Percentiles rank a stretch among this genome's conserved stretches.
These are phyloP conservation scores for Pseudogymnoascus sp. DNA, from an alignment of 2,329 filamentous ascomycete genomes.

Conservation along the genomic window DNA sequence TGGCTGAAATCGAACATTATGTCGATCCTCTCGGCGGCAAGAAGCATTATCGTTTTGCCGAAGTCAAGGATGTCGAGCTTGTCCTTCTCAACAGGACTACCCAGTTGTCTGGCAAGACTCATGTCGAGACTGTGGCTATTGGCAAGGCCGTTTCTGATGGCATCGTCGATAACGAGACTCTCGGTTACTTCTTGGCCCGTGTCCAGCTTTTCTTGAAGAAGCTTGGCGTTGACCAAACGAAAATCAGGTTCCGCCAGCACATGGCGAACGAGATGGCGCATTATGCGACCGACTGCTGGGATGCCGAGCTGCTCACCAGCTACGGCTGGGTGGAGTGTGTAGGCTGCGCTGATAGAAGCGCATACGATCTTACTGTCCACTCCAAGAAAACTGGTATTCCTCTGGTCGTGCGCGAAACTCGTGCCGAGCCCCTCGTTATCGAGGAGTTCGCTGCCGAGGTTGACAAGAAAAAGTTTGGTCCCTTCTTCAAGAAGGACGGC, in stretches of 20 bases:
- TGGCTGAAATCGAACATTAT: constrained; percentile 99
- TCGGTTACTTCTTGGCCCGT: constrained; percentile 93
- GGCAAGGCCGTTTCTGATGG: constrained; percentile 77
- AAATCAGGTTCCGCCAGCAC: constrained; percentile 94
- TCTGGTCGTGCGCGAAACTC: constrained; percentile 74
- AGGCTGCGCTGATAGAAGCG: constrained; percentile 90
- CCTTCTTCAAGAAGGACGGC: constrained; percentile 89
- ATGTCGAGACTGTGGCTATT: constrained; percentile 65
- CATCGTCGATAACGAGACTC: constrained; percentile 91
- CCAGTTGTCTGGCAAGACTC: constrained; percentile 79
- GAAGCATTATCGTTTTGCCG: constrained; percentile 81
- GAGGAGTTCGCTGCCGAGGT: constrained; percentile 85
- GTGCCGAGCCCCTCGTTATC: constrained; percentile 68
- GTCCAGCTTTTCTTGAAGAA: constrained; percentile 86
- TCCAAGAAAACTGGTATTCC: constrained; percentile 85
- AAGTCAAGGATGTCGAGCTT: constrained; percentile 78
- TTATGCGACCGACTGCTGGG: constrained; percentile 97
- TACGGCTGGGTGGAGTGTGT: constrained; percentile 99
- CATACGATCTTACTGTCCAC: constrained; percentile 89
- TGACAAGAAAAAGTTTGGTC: constrained; percentile 93
- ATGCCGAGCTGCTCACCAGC: constrained; percentile 84
- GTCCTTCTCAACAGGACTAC: constrained; percentile 76
- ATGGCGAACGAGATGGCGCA: constrained; percentile 90
- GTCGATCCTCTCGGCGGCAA: constrained; percentile 93
- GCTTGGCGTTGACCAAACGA: constrained; percentile 78